Base-by-base conservation (phyloP, 176 grass and related monocot genomes). In the Eragrostis nindensis region DNA sequence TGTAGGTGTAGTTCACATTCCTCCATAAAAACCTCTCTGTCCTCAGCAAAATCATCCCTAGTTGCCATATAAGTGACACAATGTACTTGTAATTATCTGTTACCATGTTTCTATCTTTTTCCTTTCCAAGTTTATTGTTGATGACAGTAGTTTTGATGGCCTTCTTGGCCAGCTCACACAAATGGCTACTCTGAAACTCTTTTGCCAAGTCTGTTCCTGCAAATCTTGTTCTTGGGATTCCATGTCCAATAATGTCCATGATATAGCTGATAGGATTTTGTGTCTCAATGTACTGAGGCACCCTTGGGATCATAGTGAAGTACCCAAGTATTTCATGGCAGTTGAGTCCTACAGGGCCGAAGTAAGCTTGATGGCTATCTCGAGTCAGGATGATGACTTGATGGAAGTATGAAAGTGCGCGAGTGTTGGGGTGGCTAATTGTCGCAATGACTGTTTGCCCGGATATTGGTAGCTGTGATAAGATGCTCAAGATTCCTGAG, bases 11-110 rank as follows among this genome's bases (percentile, higher is more conserved):
- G 44, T 83, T 61, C n/a, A 83, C 80, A 12, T 83, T 74, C 53
- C 80, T 74, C 80, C 80, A 83, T 65, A 83, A 52, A 14, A 74
- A 82, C 70, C 69, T 82, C 29, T 82, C 69, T 50, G 80, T 82
- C 69, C 80, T 82, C 30, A 82, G 36, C 43, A 83, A 50, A 15
- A 83, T 70, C 41, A 83, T 6, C 48, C 57, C 27, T 54, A 22
- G 2, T 54, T 83, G 80, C 14, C 70, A 24, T 62, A 53, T 65
- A 39, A 13, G 36, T 65, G 80, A 54, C 3, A 5, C 12, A 49
- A 69, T 44, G 38, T 83, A 83, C 36, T 16, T 70, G 66, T 70
- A 74, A 73, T 32, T 70, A 21, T 18, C 29, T 16, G 16, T 60
- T 70, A 29, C 46, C 53, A 47, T 45, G 11, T 17, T 48, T 15